Evolutionary conservation across 192 early-diverging fungal genomes (phyloP), one percentile per base, ranked within the genome.

Genomic region (Podila horticola): DNA sequence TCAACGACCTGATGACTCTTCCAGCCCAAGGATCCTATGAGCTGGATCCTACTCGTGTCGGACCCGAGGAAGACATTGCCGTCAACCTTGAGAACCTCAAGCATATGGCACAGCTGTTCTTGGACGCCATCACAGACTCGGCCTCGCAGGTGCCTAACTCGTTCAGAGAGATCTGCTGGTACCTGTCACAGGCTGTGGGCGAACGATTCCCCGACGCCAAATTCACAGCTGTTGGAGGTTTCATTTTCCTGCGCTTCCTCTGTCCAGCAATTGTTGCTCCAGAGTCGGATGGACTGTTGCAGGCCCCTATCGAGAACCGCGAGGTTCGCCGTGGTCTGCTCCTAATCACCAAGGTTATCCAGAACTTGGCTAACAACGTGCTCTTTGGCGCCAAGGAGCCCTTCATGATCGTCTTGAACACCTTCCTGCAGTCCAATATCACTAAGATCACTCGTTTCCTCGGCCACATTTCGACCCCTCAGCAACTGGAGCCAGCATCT

Each of bases 231-330:
- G 96, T 99, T 0, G 97, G 97, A 70, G 95, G 94, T 0, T 98
- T 98, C 59, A 89, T 99, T 67, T 99, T 99, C 76, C 84, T 99
- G 75, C 92, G 97, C 11, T 97, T 98, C 90, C 89, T 98, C 68
- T 96, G 96, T 73, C 97, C 97, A 4, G 95, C 94, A 10, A 98
- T 99, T 77, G 96, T 97, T 7, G 90, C 96, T 7, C 97, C 97
- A 17, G 95, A 97, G 75, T 82, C 86, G 13, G 93, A 94, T 72
- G 93, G 92, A 5, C 84, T 98, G 34, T 83, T 96, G 62, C 85
- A 86, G 61, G 66, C 72, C 0, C 74, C 85, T 17, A 85, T 89
- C 34, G 88, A 92, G 31, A 84, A 88, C 34, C 81, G 85, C 57
- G 89, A 92, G 49, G 85, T 97, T 52, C 89, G 94, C 24, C 92